Evolutionary conservation across 2,329 filamentous ascomycete genomes (phyloP), one percentile per base, ranked within the genome.

Genomic region (Orbilia oligospora): DNA sequence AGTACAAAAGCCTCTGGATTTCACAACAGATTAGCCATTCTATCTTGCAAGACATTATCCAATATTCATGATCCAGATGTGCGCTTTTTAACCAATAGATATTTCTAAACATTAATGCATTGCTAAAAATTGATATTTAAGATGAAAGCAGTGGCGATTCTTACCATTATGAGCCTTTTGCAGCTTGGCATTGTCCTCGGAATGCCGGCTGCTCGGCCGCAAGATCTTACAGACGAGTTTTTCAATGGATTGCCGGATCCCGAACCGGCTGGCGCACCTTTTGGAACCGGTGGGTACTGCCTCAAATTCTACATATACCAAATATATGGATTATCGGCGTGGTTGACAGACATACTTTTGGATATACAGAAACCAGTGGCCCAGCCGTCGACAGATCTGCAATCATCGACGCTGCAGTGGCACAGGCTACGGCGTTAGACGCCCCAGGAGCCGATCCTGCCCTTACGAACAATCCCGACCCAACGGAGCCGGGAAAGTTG

Each of bases 341-440:
- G 49, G 18, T 48, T 68, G 46, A 68, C 33, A 53, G 3, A 16
- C 3, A 67, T 36, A 24, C 16, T 6, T 20, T 14, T 24, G 8
- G 18, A 9, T 30, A 10, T 38, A 2, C 18, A 70, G 51, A 58
- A 12, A 27, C 27, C 5, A 56, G n/a, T 27, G 66, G 66, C 3
- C 66, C 51, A 10, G 22, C 51, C 24, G 22, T 70, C 10, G 66
- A 70, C 30, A 53, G 20, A 61, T 70, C 51, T 58, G 41, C 51
- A 12, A 70, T 70, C 33, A 27, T 70, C 8, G 51, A 58, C 3
- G 41, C 44, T 36, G 51, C 22, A 46, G 66, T 65, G 18, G 69
- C 56, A 53, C 56, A 71, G 44, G 69, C 69, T 27, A 71, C 69
- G 6, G 56, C 55, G 0, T 41, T 56, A 20, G 67, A 64, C 24